These are phyloP conservation scores for Xylaria sp. DNA, from an alignment of 2,329 filamentous ascomycete genomes.

Conservation along the genomic window DNA sequence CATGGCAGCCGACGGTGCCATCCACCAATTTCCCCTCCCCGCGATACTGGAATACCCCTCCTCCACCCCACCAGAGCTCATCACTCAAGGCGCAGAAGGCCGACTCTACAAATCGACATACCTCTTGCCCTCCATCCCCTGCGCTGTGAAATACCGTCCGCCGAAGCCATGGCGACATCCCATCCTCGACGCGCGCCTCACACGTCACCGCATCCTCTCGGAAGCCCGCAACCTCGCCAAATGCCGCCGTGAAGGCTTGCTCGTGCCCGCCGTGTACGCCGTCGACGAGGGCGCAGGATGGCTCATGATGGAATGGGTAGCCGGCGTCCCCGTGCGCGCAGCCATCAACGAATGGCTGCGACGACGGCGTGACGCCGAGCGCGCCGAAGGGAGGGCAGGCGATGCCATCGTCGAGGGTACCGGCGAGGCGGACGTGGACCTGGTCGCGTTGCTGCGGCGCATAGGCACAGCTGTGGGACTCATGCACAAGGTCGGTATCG, in stretches of 20 bases:
- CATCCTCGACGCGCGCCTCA: slow-evolving; percentile 86
- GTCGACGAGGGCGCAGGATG: slow-evolving; percentile 73
- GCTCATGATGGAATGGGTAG: slow-evolving; percentile 87
- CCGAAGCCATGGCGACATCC: slow-evolving; percentile 93
- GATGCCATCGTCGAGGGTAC: slow-evolving; percentile 47
- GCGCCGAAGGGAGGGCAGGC: slow-evolving; percentile 41
- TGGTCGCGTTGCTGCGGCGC: slow-evolving; percentile 73
- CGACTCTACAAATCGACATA: slow-evolving; percentile 90
- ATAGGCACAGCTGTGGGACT: slow-evolving; percentile 78
- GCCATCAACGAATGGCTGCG: slow-evolving; percentile 76
- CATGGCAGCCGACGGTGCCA: slow-evolving; percentile 33
- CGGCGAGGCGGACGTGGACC: slow-evolving; percentile 59
- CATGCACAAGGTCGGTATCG: slow-evolving; percentile 85
- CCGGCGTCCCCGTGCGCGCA: slow-evolving; percentile 75
- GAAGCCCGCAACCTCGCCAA: slow-evolving; percentile 88
- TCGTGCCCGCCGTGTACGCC: slow-evolving; percentile 84
- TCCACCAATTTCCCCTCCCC: slow-evolving; percentile 64
- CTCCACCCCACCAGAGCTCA: slow-evolving; percentile 71
- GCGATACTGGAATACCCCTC: slow-evolving; percentile 72
- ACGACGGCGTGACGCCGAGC: slow-evolving; percentile 55
- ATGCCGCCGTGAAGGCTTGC: slow-evolving; percentile 80
- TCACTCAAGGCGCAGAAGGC: slow-evolving; percentile 95
- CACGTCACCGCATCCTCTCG: slow-evolving; percentile 84
- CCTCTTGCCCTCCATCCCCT: slow-evolving; percentile 73
- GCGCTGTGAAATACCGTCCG: slow-evolving; percentile 91